Conservation (phyloP, 306 rosid species). For the Ceratonia siliqua region DNA sequence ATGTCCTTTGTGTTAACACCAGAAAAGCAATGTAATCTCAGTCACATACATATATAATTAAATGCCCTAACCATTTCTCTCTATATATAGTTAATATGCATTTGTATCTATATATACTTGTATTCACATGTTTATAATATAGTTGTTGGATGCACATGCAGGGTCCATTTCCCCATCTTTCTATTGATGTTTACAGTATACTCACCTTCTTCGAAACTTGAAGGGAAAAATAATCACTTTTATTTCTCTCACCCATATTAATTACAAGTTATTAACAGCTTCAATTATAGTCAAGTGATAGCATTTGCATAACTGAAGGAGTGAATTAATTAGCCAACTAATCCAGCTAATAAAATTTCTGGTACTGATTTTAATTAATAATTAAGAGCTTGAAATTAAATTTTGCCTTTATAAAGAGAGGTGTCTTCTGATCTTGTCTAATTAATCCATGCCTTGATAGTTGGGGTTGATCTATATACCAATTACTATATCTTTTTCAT, state of each 20-base stretch:
- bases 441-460: no score
- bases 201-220: background rate
- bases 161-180: no score
- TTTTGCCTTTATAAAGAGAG: background rate
- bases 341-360: slow-evolving; percentile 1
- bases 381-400: background rate
- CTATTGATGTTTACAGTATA: background rate
- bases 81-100: slow-evolving; percentile 21
- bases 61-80: slow-evolving; percentile 19
- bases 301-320: slow-evolving; percentile 24
- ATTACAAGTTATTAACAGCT: slow-evolving; percentile 5
- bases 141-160: background rate
- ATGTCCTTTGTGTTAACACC: slow-evolving; percentile 38
- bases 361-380: background rate
- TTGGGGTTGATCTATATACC: no score
- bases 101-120: slow-evolving; percentile 3
- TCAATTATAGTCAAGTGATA: slow-evolving; percentile 9
- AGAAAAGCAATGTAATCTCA: slow-evolving; percentile 26
- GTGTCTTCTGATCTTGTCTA: no score
- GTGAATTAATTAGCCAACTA: slow-evolving; percentile 17
- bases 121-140: slow-evolving; percentile 22
- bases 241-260: background rate
- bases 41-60: background rate
- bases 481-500: no score
- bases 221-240: background rate